A percentile compares a stretch with the other conserved stretches of the same genome.
phyloP scores from a whole-genome alignment of 2,329 filamentous ascomycete species.

The Sclerotiophoma versabilis region DNA sequence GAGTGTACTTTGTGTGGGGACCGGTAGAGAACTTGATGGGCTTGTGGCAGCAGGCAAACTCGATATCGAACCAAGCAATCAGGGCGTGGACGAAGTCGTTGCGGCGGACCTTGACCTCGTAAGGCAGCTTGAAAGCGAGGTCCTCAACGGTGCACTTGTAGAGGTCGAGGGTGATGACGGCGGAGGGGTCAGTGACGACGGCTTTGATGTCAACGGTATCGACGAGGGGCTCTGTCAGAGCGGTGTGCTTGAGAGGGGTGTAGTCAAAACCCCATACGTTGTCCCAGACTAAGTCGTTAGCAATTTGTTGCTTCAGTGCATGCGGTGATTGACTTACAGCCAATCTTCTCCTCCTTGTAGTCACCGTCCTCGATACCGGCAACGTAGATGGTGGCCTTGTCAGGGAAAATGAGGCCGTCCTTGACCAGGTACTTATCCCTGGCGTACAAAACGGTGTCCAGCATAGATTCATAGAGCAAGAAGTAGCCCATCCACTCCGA shows the following conservation, averaged over 20 bases:
- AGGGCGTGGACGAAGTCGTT: constrained; percentile 96
- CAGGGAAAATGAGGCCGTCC: constrained; percentile 94
- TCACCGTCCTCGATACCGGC: constrained; percentile 98
- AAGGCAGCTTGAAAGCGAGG: constrained; percentile 82
- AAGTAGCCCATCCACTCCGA: constrained; percentile 99
- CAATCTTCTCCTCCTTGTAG: constrained; percentile 99
- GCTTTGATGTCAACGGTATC: constrained; percentile 98
- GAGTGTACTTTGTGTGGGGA: constrained; percentile 97
- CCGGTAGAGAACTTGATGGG: constrained; percentile 95
- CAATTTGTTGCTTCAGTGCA: not conserved
- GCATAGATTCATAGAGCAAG: constrained; percentile 97
- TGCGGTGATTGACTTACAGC: constrained; percentile 66
- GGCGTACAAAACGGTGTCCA: constrained; percentile 97
- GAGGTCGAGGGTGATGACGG: constrained; percentile 87
- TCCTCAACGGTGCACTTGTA: constrained; percentile 88
- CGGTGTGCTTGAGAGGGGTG: constrained; percentile 88
- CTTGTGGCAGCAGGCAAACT: constrained; percentile 98
- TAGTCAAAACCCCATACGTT: constrained; percentile 99
- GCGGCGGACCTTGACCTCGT: constrained; percentile 77
- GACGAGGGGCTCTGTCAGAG: constrained; percentile 93
- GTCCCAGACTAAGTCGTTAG: constrained; percentile 79
- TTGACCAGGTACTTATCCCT: constrained; percentile 88
- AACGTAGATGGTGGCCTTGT: constrained; percentile 97
- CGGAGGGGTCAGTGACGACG: constrained; percentile 87
- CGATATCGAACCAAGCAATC: constrained; percentile 99